Evolutionary conservation across 768 basidiomycete genomes (phyloP).

Genomic region (Galerina sulciceps): DNA sequence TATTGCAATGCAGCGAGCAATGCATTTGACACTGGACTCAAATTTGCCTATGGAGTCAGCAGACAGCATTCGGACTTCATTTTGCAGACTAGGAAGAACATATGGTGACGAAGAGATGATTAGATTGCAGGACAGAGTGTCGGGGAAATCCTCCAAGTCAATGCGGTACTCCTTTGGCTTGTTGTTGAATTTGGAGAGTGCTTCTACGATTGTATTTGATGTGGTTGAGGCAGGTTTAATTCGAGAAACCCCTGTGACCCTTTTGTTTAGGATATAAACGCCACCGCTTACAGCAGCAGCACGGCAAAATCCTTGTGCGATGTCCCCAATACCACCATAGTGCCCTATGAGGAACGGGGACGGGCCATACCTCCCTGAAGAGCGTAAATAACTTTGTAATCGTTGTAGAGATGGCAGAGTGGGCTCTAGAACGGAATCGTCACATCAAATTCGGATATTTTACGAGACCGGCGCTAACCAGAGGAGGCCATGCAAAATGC

Average conservation of each 20-base stretch:
- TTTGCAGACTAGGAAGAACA: conserved; percentile 31
- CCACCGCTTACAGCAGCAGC: conserved; percentile 81
- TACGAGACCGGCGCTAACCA: conserved; percentile 45
- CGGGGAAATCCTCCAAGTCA: conserved; percentile 63
- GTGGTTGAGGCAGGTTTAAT: background rate
- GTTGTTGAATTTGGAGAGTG: background rate
- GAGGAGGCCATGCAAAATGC: conserved; percentile 64
- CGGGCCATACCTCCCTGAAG: conserved; percentile 82
- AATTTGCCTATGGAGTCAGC: conserved; percentile 8
- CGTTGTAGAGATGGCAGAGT: conserved; percentile 71
- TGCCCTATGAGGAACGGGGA: conserved; percentile 91
- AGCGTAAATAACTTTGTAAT: conserved; percentile 73
- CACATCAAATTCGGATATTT: background rate
- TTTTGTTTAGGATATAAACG: conserved; percentile 72
- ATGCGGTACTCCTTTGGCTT: conserved; percentile 41
- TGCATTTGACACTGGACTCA: conserved; percentile 7
- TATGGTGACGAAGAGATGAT: conserved; percentile 54
- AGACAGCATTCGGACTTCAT: conserved; percentile 16
- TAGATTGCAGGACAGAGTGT: conserved; percentile 55
- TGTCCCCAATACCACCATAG: conserved; percentile 92
- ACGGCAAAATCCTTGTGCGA: conserved; percentile 90
- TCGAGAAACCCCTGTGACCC: conserved; percentile 35
- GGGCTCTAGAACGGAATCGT: conserved; percentile 50
- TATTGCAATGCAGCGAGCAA: conserved; percentile 42
- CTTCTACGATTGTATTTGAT: background rate